Evolutionary conservation across 176 grass and related monocot genomes (phyloP).

Genomic region (Avena atlantica): DNA sequence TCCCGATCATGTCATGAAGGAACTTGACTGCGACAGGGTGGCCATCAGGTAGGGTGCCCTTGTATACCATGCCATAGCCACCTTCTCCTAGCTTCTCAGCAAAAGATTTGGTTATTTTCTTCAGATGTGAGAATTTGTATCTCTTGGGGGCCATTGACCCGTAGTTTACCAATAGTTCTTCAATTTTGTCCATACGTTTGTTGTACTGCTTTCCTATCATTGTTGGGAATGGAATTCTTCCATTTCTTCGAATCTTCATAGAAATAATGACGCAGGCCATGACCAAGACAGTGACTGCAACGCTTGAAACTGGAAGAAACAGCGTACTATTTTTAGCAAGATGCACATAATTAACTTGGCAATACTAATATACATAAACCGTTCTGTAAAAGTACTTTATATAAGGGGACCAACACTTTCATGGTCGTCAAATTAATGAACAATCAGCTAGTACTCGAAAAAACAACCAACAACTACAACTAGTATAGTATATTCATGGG

Average conservation of each 20-base stretch:
- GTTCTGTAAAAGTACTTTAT: background rate
- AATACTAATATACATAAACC: background rate
- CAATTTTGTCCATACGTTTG: background rate
- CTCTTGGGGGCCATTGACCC: constrained; percentile 36
- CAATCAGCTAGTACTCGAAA: background rate
- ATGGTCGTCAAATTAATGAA: background rate
- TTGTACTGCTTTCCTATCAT: background rate
- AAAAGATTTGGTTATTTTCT: constrained; percentile 33
- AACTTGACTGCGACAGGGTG: background rate
- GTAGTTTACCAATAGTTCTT: constrained; percentile 21
- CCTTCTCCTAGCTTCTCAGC: constrained; percentile 38
- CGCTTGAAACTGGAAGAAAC: background rate
- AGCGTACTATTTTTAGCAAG: background rate
- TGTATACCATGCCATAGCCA: background rate
- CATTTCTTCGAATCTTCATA: background rate
- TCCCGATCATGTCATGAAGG: background rate
- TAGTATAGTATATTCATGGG: background rate
- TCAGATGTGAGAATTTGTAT: constrained; percentile 31
- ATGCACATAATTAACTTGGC: background rate
- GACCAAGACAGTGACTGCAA: constrained; percentile 13
- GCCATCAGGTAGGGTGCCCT: background rate
- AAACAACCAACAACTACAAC: background rate
- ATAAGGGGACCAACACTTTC: background rate
- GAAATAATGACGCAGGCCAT: background rate
- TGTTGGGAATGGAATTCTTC: background rate